Conservation (phyloP, 306 rosid species). For the Rubus idaeus region DNA sequence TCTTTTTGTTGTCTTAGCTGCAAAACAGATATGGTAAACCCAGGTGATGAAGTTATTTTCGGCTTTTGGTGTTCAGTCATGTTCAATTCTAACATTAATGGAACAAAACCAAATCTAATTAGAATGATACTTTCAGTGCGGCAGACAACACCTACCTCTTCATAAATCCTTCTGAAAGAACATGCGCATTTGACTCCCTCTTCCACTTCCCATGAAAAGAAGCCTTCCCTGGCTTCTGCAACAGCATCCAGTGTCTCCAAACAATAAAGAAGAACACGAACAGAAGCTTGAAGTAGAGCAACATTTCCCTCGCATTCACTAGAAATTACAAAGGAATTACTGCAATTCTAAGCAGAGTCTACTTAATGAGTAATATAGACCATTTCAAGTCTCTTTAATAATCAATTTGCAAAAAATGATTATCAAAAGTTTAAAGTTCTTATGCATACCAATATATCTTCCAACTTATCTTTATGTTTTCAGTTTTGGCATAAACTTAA, state of each 20-base stretch:
- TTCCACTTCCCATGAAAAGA: constrained; percentile 67
- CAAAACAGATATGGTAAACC: constrained; percentile 20
- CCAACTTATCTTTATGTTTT: neutral
- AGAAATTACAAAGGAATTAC: constrained; percentile 26
- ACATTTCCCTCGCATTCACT: constrained; percentile 71
- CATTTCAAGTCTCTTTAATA: constrained; percentile 1
- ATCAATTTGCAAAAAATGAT: neutral
- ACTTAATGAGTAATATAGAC: neutral
- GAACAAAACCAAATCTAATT: neutral
- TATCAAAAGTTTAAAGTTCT: neutral
- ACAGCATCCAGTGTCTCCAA: constrained; percentile 60
- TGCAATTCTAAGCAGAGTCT: neutral
- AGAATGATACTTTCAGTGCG: neutral
- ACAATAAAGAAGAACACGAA: constrained; percentile 69
- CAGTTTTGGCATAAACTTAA: neutral
- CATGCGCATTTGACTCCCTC: constrained; percentile 86
- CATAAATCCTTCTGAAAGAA: constrained; percentile 71
- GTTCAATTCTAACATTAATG: neutral
- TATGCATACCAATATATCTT: neutral
- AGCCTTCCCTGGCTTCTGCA: constrained; percentile 35
- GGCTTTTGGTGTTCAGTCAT: neutral
- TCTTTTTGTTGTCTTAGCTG: constrained; percentile 86
- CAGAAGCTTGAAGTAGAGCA: constrained; percentile 76
- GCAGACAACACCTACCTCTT: constrained; percentile 63
- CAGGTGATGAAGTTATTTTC: neutral